Conservation (phyloP, 192 early-diverging fungal species). For the Linnemannia zychae region DNA sequence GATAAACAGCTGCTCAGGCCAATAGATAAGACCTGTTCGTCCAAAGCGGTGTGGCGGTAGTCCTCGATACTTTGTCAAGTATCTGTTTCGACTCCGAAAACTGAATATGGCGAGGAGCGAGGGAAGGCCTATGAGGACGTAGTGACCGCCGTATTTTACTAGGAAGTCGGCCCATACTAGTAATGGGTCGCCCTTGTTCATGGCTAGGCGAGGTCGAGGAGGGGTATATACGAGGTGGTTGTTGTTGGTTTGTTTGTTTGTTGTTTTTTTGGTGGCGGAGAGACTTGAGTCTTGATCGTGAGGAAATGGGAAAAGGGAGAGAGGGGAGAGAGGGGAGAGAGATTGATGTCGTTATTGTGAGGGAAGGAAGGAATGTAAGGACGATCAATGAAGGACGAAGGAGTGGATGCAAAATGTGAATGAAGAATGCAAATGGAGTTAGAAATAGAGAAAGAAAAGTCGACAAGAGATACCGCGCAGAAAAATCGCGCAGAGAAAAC, state of each 20-base stretch:
- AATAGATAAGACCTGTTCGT: slow-evolving; percentile 35
- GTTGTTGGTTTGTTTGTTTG: not conserved
- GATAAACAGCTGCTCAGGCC: slow-evolving; percentile 34
- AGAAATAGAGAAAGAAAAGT: not conserved
- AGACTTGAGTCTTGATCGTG: not conserved
- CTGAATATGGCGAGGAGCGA: slow-evolving; percentile 14
- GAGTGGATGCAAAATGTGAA: not conserved
- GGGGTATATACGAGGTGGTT: not conserved
- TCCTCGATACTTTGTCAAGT: slow-evolving; percentile 10
- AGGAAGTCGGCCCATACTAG: slow-evolving; percentile 27
- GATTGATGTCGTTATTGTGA: not conserved
- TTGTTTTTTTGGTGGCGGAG: not conserved
- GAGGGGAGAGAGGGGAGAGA: not conserved
- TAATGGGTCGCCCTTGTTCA: slow-evolving; percentile 10
- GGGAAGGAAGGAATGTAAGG: not conserved
- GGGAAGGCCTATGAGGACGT: slow-evolving; percentile 16
- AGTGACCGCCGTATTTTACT: slow-evolving; percentile 23
- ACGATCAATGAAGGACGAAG: not conserved
- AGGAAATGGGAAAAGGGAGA: not conserved
- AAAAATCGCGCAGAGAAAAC: no score
- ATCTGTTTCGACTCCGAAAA: slow-evolving; percentile 20
- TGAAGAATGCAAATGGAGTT: not conserved
- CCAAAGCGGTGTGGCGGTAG: slow-evolving; percentile 28
- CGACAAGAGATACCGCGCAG: no score
- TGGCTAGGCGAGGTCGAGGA: not conserved